Evolutionary conservation across 1,284 basidiomycete genomes (phyloP), one percentile per base, ranked within the genome.

Genomic region (Ustilago xerochloae): DNA sequence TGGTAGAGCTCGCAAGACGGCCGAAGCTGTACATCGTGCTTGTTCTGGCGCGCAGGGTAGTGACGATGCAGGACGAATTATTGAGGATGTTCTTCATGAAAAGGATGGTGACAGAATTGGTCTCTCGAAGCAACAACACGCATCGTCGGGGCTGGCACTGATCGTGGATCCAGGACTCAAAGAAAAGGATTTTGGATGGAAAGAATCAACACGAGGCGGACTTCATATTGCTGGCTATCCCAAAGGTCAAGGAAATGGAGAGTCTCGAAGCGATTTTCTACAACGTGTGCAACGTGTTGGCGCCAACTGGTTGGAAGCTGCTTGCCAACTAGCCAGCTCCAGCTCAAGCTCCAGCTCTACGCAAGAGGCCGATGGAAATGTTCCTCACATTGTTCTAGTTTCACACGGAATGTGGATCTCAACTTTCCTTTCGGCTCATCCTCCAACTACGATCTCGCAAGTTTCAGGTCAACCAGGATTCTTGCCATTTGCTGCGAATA

Each of bases 401-500:
- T 69, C 72, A 15, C 81, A 82, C 63, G 81, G 80, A 22, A 76
- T 80, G 63, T 79, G 77, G 79, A 78, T 82, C 61, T 75, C 78
- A 3, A 64, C 73, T 10, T 81, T 80, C 26, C 61, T 82, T 4
- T 62, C 55, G 20, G 30, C 46, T 0, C 68, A 68, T 51, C 75
- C 70, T 29, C 74, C 74, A 15, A 70, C 60, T 6, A 57, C 45
- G n/a, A 62, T 63, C 22, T 43, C 50, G 13, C 65, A 67, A 16
- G 29, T 32, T 8, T 56, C 64, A 32, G 57, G 38, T 15, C 63
- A 62, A 47, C 61, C 63, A 4, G 49, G 51, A 1, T 68, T 64
- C 26, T 26, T 72, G 6, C 76, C 73, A 1, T 78, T 78, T 45
- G 73, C 76, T 24, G 58, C 69, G 4, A 78, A 78, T 18, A 78